A percentile compares a stretch with the other conserved stretches of the same genome.
Evolutionary conservation across 1,139 yeast genomes (phyloP).

Genomic region (Yamadazyma atlantica): DNA sequence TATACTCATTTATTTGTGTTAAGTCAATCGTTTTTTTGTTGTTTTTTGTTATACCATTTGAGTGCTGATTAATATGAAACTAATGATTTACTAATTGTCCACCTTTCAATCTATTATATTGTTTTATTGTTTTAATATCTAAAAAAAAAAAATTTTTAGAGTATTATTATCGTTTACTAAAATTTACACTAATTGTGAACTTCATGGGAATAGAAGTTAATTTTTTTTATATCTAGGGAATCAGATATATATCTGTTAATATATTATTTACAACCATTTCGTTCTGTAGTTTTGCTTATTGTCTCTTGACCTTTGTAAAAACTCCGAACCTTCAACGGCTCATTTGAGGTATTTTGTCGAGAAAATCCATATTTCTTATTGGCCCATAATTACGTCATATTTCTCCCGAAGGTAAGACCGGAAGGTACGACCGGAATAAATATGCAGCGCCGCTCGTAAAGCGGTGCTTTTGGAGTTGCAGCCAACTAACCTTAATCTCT

Average conservation of each 20-base stretch:
- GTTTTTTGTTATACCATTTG: background rate
- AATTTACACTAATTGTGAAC: constrained; percentile 4
- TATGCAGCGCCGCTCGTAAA: too few species aligned
- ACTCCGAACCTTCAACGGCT: background rate
- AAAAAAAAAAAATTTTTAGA: constrained; percentile 8
- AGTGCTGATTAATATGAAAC: too few species aligned
- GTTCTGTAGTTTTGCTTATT: background rate
- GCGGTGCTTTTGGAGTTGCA: too few species aligned
- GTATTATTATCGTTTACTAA: constrained; percentile 8
- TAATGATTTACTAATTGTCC: constrained; percentile 2
- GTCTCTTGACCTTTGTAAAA: background rate
- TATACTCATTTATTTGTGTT: background rate
- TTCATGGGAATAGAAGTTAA: constrained; percentile 9
- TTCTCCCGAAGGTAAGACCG: background rate
- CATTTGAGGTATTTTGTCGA: background rate
- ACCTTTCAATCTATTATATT: background rate
- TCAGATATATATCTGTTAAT: constrained; percentile 8
- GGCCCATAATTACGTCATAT: constrained; percentile 2
- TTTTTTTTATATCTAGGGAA: constrained; percentile 9
- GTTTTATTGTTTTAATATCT: constrained; percentile 3
- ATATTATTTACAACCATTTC: background rate
- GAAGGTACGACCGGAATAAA: too few species aligned
- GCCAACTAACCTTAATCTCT: background rate
- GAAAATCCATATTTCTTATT: background rate
- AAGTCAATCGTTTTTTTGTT: background rate